phyloP scores from a whole-genome alignment of 1,284 basidiomycete genomes.

The Heterobasidion occidentale region DNA sequence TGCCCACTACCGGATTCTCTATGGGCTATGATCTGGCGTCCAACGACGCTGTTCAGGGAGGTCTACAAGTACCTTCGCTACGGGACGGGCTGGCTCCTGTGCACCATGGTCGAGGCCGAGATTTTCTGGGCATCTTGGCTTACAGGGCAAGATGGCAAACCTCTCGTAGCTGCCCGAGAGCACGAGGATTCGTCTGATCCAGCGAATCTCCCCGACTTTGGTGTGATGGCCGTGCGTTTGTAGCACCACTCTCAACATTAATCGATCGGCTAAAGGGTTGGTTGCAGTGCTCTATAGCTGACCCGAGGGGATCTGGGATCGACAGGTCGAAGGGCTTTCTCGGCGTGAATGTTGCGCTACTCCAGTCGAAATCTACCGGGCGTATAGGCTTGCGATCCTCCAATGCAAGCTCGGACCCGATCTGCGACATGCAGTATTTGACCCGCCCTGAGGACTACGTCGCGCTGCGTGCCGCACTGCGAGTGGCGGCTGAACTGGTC shows the following conservation, averaged over 20 bases:
- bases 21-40: constrained; percentile 7
- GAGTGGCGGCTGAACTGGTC: constrained; percentile 24
- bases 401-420: constrained; percentile 24
- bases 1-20: background rate
- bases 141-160: constrained; percentile 2
- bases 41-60: constrained; percentile 5
- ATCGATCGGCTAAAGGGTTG: too few species aligned
- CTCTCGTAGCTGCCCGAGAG: background rate
- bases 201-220: constrained; percentile 10
- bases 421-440: constrained; percentile 28
- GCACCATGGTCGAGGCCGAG: constrained; percentile 6
- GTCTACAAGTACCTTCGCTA: constrained; percentile 6
- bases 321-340: constrained; percentile 6
- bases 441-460: constrained; percentile 11
- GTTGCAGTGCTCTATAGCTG: background rate
- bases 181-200: constrained; percentile 5
- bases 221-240: constrained; percentile 8
- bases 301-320: background rate
- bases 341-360: constrained; percentile 1
- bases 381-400: constrained; percentile 15
- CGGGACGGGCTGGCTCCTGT: constrained; percentile 8
- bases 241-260: too few species aligned
- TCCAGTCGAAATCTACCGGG: constrained; percentile 7
- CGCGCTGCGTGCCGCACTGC: constrained; percentile 26
- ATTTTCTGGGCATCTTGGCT: constrained; percentile 7